Conservation (phyloP, 2,329 filamentous ascomycete genomes). For the Triangularia setosa region DNA sequence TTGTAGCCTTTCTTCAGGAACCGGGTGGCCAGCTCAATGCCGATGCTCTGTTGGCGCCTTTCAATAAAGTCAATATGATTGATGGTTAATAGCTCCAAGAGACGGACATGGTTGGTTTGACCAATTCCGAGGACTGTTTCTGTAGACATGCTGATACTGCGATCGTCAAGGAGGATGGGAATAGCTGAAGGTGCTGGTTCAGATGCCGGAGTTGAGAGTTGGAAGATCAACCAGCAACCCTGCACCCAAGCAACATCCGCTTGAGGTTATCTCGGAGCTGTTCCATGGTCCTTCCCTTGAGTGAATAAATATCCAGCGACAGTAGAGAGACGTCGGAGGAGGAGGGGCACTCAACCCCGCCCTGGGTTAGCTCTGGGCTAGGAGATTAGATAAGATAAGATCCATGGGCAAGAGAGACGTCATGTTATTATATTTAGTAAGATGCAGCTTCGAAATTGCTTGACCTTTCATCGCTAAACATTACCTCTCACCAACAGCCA, state of each 20-base stretch:
- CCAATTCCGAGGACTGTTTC: not conserved
- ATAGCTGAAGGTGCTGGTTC: too few species aligned
- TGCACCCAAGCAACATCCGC: not conserved
- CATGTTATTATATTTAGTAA: not conserved
- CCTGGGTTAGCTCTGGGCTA: not conserved
- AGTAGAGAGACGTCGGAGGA: not conserved
- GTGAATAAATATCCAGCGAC: not conserved
- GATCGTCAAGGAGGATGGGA: not conserved
- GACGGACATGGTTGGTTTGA: not conserved
- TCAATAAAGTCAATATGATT: not conserved
- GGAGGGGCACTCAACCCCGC: not conserved
- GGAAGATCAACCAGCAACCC: not conserved
- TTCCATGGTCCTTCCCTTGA: not conserved
- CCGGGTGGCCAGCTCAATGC: slow-evolving; percentile 1
- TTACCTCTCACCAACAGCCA: not conserved
- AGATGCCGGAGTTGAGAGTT: not conserved
- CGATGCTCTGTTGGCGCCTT: slow-evolving; percentile 5
- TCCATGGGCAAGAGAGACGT: not conserved
- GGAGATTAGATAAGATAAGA: not conserved
- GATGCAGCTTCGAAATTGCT: not conserved
- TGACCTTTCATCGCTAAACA: too few species aligned
- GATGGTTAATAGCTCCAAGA: too few species aligned
- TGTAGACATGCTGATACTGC: not conserved
- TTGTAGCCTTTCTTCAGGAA: not conserved
- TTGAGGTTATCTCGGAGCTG: not conserved